Conservation (phyloP, 2,329 filamentous ascomycete genomes). For the Penicillium digitatum region DNA sequence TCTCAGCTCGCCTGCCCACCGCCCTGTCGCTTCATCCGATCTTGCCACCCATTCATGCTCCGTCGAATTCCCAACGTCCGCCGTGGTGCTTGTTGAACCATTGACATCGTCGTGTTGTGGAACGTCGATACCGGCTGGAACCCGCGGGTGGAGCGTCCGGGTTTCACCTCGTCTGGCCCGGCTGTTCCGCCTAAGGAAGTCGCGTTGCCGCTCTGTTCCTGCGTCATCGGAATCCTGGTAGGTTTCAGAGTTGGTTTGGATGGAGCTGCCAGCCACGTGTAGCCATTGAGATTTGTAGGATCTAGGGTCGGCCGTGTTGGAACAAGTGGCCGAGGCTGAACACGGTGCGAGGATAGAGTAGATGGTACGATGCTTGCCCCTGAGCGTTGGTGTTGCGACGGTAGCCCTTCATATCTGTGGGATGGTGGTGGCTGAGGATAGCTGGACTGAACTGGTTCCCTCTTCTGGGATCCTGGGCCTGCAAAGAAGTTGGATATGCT, state of each 20-base stretch:
- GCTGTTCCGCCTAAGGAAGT: slow-evolving; percentile 5
- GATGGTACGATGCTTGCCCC: slow-evolving; percentile 17
- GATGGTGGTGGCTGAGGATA: slow-evolving; percentile 10
- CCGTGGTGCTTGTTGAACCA: slow-evolving; percentile 29
- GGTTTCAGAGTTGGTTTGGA: slow-evolving; percentile 24
- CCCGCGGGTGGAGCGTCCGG: slow-evolving; percentile 19
- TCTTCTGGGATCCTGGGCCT: slow-evolving; percentile 21
- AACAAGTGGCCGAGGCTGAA: slow-evolving; percentile 31
- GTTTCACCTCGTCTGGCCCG: slow-evolving; percentile 26
- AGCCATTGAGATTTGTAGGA: slow-evolving; percentile 29
- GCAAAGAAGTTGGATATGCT: slow-evolving; percentile 53
- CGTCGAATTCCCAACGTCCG: slow-evolving; percentile 44
- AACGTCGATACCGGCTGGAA: slow-evolving; percentile 34
- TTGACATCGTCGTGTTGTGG: slow-evolving; percentile 42
- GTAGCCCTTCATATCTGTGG: slow-evolving; percentile 9
- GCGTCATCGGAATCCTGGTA: slow-evolving; percentile 9
- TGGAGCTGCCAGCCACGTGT: slow-evolving; percentile 35
- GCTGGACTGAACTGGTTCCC: slow-evolving; percentile 6
- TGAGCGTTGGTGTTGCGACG: slow-evolving; percentile 10
- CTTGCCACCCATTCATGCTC: slow-evolving; percentile 44
- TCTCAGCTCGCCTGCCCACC: slow-evolving; percentile 17
- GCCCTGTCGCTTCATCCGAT: slow-evolving; percentile 34
- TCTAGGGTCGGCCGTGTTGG: slow-evolving; percentile 34
- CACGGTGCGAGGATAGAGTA: slow-evolving; percentile 28
- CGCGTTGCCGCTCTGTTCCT: slow-evolving; percentile 8